phyloP scores from a whole-genome alignment of 345 rosid genomes.

The Nasturtium officinale region DNA sequence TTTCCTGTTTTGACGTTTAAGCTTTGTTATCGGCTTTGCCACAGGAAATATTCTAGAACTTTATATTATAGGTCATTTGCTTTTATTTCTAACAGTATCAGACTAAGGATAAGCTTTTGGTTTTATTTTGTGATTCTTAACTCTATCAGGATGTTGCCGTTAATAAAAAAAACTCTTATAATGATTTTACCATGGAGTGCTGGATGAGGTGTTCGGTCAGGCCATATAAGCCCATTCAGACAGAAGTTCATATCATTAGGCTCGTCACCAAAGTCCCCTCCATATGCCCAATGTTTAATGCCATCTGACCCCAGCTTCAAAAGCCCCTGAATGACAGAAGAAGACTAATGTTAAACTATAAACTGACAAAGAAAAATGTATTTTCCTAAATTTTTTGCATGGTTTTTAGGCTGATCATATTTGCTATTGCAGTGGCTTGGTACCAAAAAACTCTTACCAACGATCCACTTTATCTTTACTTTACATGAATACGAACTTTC shows the following conservation, averaged over 20 bases:
- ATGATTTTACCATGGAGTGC: conserved; percentile 93
- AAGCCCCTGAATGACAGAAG: conserved; percentile 56
- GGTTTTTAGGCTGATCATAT: not conserved
- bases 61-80: conserved; percentile 7
- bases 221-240: conserved; percentile 89
- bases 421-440: conserved; percentile 25
- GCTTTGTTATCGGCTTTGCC: conserved; percentile 1
- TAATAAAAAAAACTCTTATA: too few species aligned
- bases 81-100: not conserved
- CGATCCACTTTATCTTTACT: conserved; percentile 1
- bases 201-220: conserved; percentile 95
- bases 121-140: conserved; percentile 13
- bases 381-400: conserved; percentile 5
- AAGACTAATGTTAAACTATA: conserved; percentile 2
- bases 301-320: conserved; percentile 72
- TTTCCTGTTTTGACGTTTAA: too few species aligned
- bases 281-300: conserved; percentile 90
- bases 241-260: conserved; percentile 98
- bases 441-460: conserved; percentile 15
- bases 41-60: not conserved
- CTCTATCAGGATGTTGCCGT: conserved; percentile 29
- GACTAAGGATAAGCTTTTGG: not conserved
- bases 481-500: conserved; percentile 14
- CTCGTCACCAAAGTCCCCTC: conserved; percentile 94
- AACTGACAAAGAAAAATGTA: not conserved